phyloP scores from a whole-genome alignment of 1,139 yeast genomes.

The Pichia sp. region DNA sequence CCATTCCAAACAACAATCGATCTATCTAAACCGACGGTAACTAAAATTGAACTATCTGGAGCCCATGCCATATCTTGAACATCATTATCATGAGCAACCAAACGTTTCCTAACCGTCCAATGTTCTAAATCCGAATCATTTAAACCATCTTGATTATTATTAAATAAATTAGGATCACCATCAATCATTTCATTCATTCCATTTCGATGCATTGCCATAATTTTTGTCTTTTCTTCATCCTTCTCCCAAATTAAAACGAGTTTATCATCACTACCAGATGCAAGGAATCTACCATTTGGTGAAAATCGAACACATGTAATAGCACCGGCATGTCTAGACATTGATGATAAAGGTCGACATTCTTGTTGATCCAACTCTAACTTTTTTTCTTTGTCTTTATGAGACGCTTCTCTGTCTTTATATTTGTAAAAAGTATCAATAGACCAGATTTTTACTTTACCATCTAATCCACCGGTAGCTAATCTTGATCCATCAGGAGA shows the following conservation, averaged over 20 bases:
- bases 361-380: conserved; percentile 32
- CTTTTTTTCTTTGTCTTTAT: neutral
- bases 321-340: conserved; percentile 83
- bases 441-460: conserved; percentile 89
- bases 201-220: conserved; percentile 38
- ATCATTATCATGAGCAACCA: conserved; percentile 95
- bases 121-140: conserved; percentile 61
- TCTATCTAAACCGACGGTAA: conserved; percentile 90
- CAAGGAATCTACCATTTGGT: conserved; percentile 85
- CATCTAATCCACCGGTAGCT: conserved; percentile 95
- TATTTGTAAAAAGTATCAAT: conserved; percentile 48
- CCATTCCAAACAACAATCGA: conserved; percentile 94
- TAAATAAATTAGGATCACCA: conserved; percentile 77
- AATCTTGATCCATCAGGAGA: conserved; percentile 76
- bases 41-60: conserved; percentile 84
- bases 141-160: conserved; percentile 33
- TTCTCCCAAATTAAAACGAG: conserved; percentile 89
- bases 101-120: conserved; percentile 87
- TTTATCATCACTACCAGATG: conserved; percentile 93
- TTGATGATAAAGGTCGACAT: conserved; percentile 61
- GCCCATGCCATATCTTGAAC: conserved; percentile 98
- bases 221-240: conserved; percentile 52
- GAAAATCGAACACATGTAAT: conserved; percentile 90
- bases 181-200: too few species aligned
- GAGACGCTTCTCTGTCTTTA: conserved; percentile 15